A percentile compares a stretch with the other conserved stretches of the same genome.
Evolutionary conservation across 1,284 basidiomycete species (phyloP).

Genomic region (Cutaneotrichosporon mucoides): DNA sequence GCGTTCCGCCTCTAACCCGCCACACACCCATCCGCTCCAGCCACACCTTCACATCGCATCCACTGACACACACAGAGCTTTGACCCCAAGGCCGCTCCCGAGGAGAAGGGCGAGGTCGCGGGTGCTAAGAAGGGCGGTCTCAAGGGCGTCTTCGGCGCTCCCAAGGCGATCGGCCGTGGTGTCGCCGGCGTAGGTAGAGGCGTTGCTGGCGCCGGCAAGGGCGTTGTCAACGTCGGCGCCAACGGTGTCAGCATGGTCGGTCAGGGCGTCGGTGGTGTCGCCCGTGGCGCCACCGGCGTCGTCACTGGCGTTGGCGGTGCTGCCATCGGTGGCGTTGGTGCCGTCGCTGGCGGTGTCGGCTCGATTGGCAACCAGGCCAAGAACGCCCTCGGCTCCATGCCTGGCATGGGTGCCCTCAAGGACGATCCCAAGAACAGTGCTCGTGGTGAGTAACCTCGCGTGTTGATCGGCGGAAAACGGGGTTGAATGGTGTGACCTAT

Average conservation of each 20-base stretch:
- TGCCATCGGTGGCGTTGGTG: conserved; percentile 6
- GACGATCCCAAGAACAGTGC: conserved; percentile 12
- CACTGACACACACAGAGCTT: conserved; percentile 57
- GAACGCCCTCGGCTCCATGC: conserved; percentile 14
- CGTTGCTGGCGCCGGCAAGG: conserved; percentile 8
- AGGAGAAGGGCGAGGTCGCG: conserved; percentile 68
- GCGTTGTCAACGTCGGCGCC: conserved; percentile 5
- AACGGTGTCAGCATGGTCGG: conserved; percentile 4
- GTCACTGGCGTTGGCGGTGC: conserved; percentile 10
- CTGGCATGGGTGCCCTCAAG: conserved; percentile 20
- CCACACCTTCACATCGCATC: background rate
- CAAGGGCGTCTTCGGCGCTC: conserved; percentile 54
- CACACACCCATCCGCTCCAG: no score
- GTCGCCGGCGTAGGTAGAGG: conserved; percentile 11
- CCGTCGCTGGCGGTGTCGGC: conserved; percentile 8
- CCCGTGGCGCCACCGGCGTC: conserved; percentile 2
- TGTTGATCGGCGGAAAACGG: background rate
- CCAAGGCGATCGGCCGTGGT: conserved; percentile 17
- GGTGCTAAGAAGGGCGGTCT: conserved; percentile 27
- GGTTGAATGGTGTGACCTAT: background rate
- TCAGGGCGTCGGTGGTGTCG: background rate
- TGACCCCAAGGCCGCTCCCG: conserved; percentile 66
- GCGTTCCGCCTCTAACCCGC: no score
- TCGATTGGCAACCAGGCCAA: conserved; percentile 11
- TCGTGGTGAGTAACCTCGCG: conserved; percentile 19